These are phyloP conservation scores for Acarospora socialis DNA, from an alignment of 2,329 filamentous ascomycete species.

Conservation along the genomic window DNA sequence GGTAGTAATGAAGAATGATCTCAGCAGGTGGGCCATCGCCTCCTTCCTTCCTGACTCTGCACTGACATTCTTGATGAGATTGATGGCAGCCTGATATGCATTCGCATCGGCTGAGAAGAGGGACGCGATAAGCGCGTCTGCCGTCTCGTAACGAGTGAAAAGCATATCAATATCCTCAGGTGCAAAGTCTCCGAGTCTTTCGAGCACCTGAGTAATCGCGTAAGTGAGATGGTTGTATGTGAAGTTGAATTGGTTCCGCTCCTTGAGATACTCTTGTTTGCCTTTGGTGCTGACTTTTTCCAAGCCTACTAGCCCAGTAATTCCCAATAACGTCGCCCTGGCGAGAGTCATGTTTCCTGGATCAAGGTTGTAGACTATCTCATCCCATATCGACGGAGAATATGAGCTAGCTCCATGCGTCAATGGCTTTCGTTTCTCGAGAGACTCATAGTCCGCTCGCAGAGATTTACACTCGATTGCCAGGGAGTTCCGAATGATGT, in stretches of 20 bases:
- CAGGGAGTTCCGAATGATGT: conserved; percentile 52
- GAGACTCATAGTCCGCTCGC: conserved; percentile 51
- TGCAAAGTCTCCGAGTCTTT: conserved; percentile 64
- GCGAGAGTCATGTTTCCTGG: conserved; percentile 58
- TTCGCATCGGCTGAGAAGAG: conserved; percentile 69
- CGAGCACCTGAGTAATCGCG: conserved; percentile 58
- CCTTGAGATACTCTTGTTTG: conserved; percentile 24
- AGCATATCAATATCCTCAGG: conserved; percentile 46
- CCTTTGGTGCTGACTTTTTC: conserved; percentile 52
- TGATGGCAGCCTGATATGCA: conserved; percentile 65
- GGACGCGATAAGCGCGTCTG: conserved; percentile 55
- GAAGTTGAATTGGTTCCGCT: conserved; percentile 61
- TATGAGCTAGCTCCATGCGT: conserved; percentile 55
- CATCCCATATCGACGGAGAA: conserved; percentile 65
- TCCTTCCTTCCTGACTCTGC: conserved; percentile 49
- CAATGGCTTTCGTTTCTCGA: conserved; percentile 45
- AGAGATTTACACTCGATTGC: conserved; percentile 58
- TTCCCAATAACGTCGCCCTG: conserved; percentile 55
- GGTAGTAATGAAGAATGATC: conserved; percentile 40
- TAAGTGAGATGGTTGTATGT: conserved; percentile 49
- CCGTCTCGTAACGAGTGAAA: conserved; percentile 9
- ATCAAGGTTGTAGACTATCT: conserved; percentile 54
- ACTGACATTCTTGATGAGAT: conserved; percentile 71
- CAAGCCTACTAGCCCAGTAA: conserved; percentile 55
- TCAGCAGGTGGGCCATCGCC: conserved; percentile 46